Evolutionary conservation across 495 filamentous ascomycete species (phyloP), one percentile per base, ranked within the genome.

Genomic region (Hypoxylon fuscum): DNA sequence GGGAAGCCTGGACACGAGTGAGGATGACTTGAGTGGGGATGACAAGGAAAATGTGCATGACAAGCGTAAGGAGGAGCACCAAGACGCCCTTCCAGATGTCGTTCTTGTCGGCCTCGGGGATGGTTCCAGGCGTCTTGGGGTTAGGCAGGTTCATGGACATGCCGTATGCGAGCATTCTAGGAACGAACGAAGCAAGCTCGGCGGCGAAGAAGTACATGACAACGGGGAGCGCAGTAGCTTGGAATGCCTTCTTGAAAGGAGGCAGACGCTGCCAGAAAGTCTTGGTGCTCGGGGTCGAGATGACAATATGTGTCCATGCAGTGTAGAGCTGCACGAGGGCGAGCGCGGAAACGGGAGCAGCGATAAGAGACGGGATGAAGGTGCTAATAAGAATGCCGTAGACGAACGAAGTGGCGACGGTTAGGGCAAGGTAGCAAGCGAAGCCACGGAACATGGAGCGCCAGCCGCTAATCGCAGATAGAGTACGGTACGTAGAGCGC

Each of bases 1-100:
- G 76, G 43, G 78, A 79, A 9, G 80, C 79, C 70, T 81, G 79
- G 9, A 83, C 76, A 38, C 81, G 79, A 23, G 68, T 64, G n/a
- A 83, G 70, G 11, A 76, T 65, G 11, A 77, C 74, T 41, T 72
- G 65, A 25, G 78, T 59, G 21, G 81, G 79, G 17, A 82, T 68
- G 8, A 76, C 68, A 32, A 77, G 45, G 57, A 74, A 51, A 48
- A 78, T 42, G 25, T 75, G 45, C 14, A 76, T 20, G 2, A 46
- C 43, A 10, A 78, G 21, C 5, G 52, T 38, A 1, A 75, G 38
- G 7, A 75, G 49, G 7, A 66, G 31, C 8, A 78, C 60, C 7
- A 74, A 20, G 11, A 72, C 7, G 3, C 45, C 55, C 72, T 79
- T 77, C 75, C 69, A 75, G 51, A 52, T 49, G 32, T 63, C 66